A percentile compares a stretch with the other conserved stretches of the same genome.
Evolutionary conservation across 768 basidiomycete species (phyloP).

Genomic region (Trametes villosa): DNA sequence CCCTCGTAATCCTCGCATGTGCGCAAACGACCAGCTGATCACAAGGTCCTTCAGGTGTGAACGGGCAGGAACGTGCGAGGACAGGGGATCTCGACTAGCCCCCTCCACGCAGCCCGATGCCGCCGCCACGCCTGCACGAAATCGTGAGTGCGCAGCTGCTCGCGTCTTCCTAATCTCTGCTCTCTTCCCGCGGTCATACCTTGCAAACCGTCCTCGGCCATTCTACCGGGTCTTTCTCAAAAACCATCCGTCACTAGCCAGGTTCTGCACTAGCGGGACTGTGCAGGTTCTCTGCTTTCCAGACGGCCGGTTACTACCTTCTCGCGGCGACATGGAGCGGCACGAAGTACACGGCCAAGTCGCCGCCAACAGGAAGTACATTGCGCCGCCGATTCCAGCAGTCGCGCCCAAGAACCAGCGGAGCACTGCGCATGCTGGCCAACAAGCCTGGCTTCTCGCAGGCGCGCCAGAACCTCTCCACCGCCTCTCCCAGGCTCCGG

Average conservation of each 20-base stretch:
- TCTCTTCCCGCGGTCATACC: not conserved
- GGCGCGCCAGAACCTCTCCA: not conserved
- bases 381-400: too few relatives aligned
- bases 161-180: not conserved
- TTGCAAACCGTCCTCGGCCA: not conserved
- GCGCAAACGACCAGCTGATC: not conserved
- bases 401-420: not conserved
- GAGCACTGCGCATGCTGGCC: not conserved
- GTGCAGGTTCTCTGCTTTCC: too few relatives aligned
- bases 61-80: slow-evolving; percentile 18
- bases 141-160: slow-evolving; percentile 2
- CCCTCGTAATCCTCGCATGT: not conserved
- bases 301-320: not conserved
- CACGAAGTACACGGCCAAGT: too few relatives aligned
- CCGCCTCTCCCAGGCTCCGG: not conserved
- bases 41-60: not conserved
- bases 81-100: not conserved
- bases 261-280: too few relatives aligned
- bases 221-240: not conserved
- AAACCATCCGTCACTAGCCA: too few relatives aligned
- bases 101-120: not conserved
- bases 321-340: too few relatives aligned
- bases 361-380: too few relatives aligned
- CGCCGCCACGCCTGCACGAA: not conserved
- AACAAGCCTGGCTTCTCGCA: not conserved